phyloP scores from a whole-genome alignment of 208 protist species.

The Trypanosoma avium region DNA sequence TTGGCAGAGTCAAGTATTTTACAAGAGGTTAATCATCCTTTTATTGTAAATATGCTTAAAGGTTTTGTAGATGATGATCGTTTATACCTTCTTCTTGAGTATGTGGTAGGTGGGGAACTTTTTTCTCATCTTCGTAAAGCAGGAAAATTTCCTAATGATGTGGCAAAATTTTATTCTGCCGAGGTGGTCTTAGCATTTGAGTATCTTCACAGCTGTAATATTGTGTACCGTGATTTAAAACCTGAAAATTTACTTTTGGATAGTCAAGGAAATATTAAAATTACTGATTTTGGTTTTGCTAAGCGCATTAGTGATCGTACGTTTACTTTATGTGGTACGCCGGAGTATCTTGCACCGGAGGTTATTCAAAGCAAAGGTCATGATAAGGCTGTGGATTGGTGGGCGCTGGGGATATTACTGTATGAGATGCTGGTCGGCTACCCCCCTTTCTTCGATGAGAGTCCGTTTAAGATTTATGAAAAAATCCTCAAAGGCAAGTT shows the following conservation, averaged over 20 bases:
- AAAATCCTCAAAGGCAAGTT: conserved; percentile 86
- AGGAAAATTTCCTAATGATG: conserved; percentile 90
- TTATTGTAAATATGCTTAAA: conserved; percentile 95
- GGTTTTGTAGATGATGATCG: conserved; percentile 95
- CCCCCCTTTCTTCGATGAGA: conserved; percentile 92
- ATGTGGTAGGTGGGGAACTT: conserved; percentile 91
- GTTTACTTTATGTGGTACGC: conserved; percentile 83
- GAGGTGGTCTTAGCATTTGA: conserved; percentile 86
- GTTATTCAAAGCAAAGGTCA: conserved; percentile 87
- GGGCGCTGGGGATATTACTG: conserved; percentile 88
- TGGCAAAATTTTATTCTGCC: conserved; percentile 93
- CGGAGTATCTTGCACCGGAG: conserved; percentile 87
- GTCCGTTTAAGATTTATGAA: conserved; percentile 91
- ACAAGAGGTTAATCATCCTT: conserved; percentile 92
- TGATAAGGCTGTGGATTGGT: conserved; percentile 87
- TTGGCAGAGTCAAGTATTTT: conserved; percentile 94
- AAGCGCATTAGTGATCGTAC: conserved; percentile 82
- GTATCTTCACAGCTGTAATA: conserved; percentile 81
- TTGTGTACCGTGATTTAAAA: conserved; percentile 90
- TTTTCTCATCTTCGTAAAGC: conserved; percentile 92
- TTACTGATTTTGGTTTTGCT: conserved; percentile 90
- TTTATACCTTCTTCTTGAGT: conserved; percentile 95
- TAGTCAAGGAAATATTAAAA: conserved; percentile 80
- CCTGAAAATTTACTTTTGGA: conserved; percentile 89
- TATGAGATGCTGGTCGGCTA: conserved; percentile 92